Base-by-base conservation (phyloP, 2,329 filamentous ascomycete genomes). In the Scortechinia acanthostroma region DNA sequence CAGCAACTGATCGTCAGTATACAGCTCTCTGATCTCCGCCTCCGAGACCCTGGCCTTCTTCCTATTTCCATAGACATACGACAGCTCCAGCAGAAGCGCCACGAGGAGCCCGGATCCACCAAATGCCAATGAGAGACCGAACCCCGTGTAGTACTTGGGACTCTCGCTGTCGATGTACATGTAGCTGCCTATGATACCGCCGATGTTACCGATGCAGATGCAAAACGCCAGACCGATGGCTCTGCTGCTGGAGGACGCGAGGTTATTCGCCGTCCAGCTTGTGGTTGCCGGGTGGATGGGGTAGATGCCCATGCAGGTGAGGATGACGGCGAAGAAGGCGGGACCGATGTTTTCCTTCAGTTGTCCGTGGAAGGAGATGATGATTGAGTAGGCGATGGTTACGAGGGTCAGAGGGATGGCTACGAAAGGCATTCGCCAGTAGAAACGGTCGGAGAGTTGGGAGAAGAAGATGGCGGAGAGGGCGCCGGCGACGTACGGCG, bases 261-360 rank as follows among this genome's bases (percentile, higher is more conserved):
- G 46, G 43, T 61, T 61, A 19, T 40, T 40, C 10, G 35, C 35
- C 10, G 10, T 65, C 67, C 68, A 71, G 0, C 65, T 59, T 23
- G 63, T 67, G 19, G 60, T 60, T 2, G 58, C 65, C 0, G 66
- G 65, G 1, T 64, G 25, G 25, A 10, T 10, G 25, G 25, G 25
- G 10, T n/a, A n/a, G 10, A 30, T 30, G n/a, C 25, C 25, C 25
- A 55, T 48, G 22, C 54, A 69, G 0, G 68, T 63, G 3, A 73
- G 51, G 30, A 63, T 66, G 22, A 72, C 62, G 1, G 61, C 66
- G 43, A 71, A 69, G 48, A 69, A 70, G 44, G 64, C 64, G 0
- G 64, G 51, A 1, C 58, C 63, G 16, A 71, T 58, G 44, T 70
- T 68, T 20, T 61, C 48, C 17, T 59, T 48, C 19, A 69, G 61